Base-by-base conservation (phyloP, 805 yeast species). In the Candida dendrica region DNA sequence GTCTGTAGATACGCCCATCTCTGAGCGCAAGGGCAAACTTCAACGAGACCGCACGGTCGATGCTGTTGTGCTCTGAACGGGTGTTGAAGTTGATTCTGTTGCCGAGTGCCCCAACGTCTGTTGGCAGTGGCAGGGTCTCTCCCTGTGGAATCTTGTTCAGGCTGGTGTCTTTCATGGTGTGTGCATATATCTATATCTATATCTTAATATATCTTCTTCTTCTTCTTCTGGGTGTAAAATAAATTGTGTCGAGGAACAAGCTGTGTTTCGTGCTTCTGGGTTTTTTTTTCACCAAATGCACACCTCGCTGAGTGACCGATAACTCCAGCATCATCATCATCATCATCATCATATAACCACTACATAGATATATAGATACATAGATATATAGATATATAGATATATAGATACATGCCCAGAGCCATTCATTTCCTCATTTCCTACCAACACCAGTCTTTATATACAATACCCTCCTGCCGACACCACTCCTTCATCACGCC, bases 21-120 rank as follows among this genome's bases (percentile, higher is more conserved):
- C 86, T 74, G 45, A 85, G 63, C 2, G 93, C 95, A 36, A 85
- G 62, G 3, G 88, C 87, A 47, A 86, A 71, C 61, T 81, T 81
- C 35, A 84, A 63, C 13, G 83, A 75, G 64, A 86, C 78, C 55
- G 77, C 63, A 47, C 81, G 81, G 59, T 85, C 77, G 42, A 86
- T 79, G 48, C 73, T 74, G 58, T 81, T 78, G 65, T 86, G 95
- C 24, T 71, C 69, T 15, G 68, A 62, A 47, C 80, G 70, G 2
- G 95, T 86, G 53, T 78, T 81, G 38, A 60, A 57, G 60, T 86
- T 86, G 55, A 87, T 86, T 58, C 95, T 69, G 69, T 87, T 87
- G 37, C 81, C 95, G 40, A 86, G 67, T 6, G 95, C 95, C 20
- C 90, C 95, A 15, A 80, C 65, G 57, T 86, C 95, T n/a, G 75